Conservation (phyloP, 1,284 basidiomycete species). For the Lentinus polychrous region DNA sequence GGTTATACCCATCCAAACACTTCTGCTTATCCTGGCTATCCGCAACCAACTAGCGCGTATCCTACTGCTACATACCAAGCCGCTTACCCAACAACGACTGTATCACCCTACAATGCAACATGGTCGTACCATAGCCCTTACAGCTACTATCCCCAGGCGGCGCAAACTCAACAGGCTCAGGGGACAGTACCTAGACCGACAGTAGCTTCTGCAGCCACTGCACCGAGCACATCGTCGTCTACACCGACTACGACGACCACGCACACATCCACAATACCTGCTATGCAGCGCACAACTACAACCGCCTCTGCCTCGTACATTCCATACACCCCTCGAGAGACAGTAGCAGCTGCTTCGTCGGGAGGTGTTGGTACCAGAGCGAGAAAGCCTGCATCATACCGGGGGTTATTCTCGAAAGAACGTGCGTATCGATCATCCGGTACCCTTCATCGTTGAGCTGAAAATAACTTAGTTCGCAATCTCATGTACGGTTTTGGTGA, state of each 20-base stretch:
- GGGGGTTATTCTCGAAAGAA: conserved; percentile 74
- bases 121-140: conserved; percentile 24
- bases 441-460: conserved; percentile 4
- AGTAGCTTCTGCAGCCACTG: conserved; percentile 9
- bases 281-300: conserved; percentile 7
- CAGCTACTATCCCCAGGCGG: conserved; percentile 20
- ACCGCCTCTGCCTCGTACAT: conserved; percentile 6
- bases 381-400: conserved; percentile 57
- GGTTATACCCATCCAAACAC: conserved; percentile 17
- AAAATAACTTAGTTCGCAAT: conserved; percentile 54
- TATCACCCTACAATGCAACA: conserved; percentile 24
- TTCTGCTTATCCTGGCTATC: conserved; percentile 15
- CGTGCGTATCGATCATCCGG: conserved; percentile 37
- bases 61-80: conserved; percentile 25
- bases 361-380: conserved; percentile 23
- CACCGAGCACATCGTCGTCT: conserved; percentile 10
- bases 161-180: conserved; percentile 14
- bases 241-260: conserved; percentile 16
- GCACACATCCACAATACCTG: conserved; percentile 12
- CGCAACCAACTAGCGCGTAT: conserved; percentile 21
- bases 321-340: conserved; percentile 32
- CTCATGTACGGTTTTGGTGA: conserved; percentile 97
- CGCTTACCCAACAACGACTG: conserved; percentile 23
- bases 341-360: conserved; percentile 30
- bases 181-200: neutral